Conservation (phyloP, 2,329 filamentous ascomycete genomes). For the Cyclaneusma minus region DNA sequence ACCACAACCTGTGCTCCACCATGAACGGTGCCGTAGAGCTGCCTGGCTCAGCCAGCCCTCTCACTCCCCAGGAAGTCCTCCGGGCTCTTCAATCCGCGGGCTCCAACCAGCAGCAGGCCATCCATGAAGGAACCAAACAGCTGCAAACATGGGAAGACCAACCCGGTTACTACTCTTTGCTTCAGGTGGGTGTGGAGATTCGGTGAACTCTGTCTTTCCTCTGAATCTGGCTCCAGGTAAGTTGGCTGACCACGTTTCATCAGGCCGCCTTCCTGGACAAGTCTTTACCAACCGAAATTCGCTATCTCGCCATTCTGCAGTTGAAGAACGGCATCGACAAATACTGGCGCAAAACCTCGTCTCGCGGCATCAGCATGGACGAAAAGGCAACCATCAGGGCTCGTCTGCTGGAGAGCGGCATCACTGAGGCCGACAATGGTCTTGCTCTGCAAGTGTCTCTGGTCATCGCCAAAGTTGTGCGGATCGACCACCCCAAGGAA, state of each 20-base stretch:
- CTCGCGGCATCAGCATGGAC: conserved; percentile 52
- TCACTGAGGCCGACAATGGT: conserved; percentile 59
- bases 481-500: conserved; percentile 77
- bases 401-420: conserved; percentile 58
- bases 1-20: too few species aligned
- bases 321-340: conserved; percentile 94
- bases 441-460: conserved; percentile 81
- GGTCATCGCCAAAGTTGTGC: conserved; percentile 72
- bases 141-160: conserved; percentile 56
- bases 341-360: conserved; percentile 60
- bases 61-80: conserved; percentile 47
- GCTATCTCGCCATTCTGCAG: conserved; percentile 83
- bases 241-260: conserved; percentile 1
- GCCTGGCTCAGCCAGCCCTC: conserved; percentile 63
- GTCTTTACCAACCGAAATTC: conserved; percentile 58
- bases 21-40: conserved; percentile 68
- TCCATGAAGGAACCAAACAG: conserved; percentile 52
- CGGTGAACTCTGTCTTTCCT: conserved; percentile 3
- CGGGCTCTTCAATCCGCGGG: conserved; percentile 47
- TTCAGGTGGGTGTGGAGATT: too few species aligned
- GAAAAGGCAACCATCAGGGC: conserved; percentile 67
- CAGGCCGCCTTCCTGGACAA: conserved; percentile 72
- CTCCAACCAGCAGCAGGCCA: conserved; percentile 43
- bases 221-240: conserved; percentile 1
- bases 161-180: conserved; percentile 46